phyloP scores from a whole-genome alignment of 106 monocot species.

The Dendrobium nobile region DNA sequence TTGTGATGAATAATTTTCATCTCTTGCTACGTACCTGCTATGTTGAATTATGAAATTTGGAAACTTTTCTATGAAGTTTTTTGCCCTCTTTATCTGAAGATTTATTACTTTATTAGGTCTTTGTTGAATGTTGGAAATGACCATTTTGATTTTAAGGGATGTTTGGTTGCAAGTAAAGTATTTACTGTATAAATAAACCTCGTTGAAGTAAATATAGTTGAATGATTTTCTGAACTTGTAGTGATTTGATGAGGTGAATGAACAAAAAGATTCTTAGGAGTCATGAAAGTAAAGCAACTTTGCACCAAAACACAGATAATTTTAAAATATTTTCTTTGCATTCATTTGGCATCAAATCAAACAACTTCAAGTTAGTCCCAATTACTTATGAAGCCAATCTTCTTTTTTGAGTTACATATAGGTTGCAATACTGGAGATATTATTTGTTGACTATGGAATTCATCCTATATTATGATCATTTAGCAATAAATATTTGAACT shows the following conservation, averaged over 20 bases:
- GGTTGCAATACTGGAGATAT: no score
- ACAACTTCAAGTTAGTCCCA: not conserved
- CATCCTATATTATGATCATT: no score
- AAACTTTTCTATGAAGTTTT: not conserved
- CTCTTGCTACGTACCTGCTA: no score
- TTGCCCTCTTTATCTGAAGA: not conserved
- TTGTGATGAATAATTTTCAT: slow-evolving; percentile 7
- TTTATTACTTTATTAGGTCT: not conserved
- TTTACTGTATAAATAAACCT: not conserved
- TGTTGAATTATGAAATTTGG: not conserved
- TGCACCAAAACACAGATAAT: not conserved
- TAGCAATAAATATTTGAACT: no score
- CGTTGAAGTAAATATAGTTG: not conserved
- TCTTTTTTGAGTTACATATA: not conserved
- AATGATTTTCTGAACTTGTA: not conserved
- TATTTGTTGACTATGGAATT: no score
- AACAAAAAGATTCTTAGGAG: not conserved
- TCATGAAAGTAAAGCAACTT: not conserved
- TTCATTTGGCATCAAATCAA: not conserved
- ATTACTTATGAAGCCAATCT: not conserved
- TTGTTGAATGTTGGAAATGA: not conserved
- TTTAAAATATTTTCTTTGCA: not conserved
- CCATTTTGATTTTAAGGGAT: not conserved
- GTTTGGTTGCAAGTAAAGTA: no score
- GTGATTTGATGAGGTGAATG: not conserved